Percentiles rank a stretch among this genome's conserved stretches.
Evolutionary conservation across 2,329 filamentous ascomycete genomes (phyloP).

Genomic region (Trichoderma atroviride): DNA sequence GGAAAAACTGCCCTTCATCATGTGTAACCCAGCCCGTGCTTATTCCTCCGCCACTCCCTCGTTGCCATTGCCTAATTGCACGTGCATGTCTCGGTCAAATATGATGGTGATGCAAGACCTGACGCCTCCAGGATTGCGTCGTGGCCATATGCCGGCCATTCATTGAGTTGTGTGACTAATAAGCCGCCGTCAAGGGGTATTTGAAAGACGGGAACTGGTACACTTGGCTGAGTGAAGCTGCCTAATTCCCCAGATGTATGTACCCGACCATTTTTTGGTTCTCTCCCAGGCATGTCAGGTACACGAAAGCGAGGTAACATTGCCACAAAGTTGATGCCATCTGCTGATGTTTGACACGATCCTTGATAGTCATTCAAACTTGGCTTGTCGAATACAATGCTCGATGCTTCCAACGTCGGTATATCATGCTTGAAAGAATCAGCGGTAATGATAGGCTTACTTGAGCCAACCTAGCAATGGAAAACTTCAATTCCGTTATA

Average conservation of each 20-base stretch:
- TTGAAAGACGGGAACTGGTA: neutral
- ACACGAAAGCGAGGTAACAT: neutral
- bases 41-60: neutral
- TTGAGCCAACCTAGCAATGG: neutral
- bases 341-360: neutral
- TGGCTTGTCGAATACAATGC: neutral
- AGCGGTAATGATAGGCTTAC: neutral
- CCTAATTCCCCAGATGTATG: neutral
- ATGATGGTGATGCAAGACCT: neutral
- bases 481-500: neutral
- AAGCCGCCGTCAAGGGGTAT: neutral
- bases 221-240: neutral
- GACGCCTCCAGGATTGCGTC: neutral
- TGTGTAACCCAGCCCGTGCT: neutral
- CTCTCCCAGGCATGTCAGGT: neutral
- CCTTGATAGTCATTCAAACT: neutral
- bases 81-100: neutral
- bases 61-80: neutral
- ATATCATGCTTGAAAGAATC: neutral
- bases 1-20: neutral
- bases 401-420: neutral
- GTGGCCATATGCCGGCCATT: neutral
- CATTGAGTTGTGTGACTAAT: neutral
- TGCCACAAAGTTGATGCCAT: neutral
- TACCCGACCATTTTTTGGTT: neutral